A percentile compares a stretch with the other conserved stretches of the same genome.
phyloP scores from a whole-genome alignment of 257 asterid species.

The Anisodus tanguticus region DNA sequence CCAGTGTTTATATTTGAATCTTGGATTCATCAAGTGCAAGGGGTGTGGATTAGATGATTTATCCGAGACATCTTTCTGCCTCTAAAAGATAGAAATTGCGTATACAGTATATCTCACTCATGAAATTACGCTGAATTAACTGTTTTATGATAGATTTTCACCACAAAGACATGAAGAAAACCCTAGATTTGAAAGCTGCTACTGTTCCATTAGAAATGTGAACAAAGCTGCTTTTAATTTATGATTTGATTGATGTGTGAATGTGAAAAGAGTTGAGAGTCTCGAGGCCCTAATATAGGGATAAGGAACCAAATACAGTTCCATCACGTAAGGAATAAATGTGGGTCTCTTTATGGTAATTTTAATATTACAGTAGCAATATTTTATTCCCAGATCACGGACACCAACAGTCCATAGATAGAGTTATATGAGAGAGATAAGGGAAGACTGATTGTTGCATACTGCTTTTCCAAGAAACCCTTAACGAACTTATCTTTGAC shows the following conservation, averaged over 20 bases:
- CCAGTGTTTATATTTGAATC: not conserved
- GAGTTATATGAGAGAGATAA: not conserved
- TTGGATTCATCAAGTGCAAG: not conserved
- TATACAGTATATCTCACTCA: too few species aligned
- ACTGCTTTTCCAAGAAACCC: not conserved
- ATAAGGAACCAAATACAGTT: not conserved
- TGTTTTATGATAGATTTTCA: not conserved
- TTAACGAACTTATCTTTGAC: not conserved
- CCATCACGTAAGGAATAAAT: constrained; percentile 21
- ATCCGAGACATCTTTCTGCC: too few species aligned
- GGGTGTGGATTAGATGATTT: too few species aligned
- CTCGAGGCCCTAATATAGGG: constrained; percentile 15
- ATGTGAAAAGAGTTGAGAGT: not conserved
- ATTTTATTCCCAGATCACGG: not conserved
- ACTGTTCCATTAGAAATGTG: not conserved
- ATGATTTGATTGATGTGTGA: constrained; percentile 1
- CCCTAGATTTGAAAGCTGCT: not conserved
- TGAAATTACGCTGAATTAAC: too few species aligned
- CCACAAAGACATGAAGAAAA: not conserved
- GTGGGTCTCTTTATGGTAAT: not conserved
- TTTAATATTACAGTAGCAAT: not conserved
- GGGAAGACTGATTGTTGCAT: not conserved
- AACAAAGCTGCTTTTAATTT: not conserved
- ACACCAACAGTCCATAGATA: not conserved
- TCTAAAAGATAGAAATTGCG: too few species aligned